These are phyloP conservation scores for Phytopythium cucurbitacearum DNA, from an alignment of 352 stramenopile genomes.

Conservation along the genomic window DNA sequence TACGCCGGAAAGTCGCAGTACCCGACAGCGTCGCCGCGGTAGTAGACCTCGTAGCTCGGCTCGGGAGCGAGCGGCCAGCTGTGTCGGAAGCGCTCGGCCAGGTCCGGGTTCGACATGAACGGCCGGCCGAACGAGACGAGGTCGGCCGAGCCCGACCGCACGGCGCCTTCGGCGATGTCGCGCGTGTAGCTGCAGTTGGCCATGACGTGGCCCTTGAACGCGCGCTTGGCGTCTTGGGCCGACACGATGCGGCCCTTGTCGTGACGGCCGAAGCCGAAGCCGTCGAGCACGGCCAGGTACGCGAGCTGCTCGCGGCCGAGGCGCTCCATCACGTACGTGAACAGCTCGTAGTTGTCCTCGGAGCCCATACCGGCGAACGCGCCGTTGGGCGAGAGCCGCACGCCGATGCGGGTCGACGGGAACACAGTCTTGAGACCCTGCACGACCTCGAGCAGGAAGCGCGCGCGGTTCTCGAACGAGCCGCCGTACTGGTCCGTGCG, in stretches of 20 bases:
- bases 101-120: constrained; percentile 42
- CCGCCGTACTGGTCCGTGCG: constrained; percentile 81
- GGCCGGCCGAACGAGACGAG: constrained; percentile 27
- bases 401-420: constrained; percentile 23
- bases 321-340: constrained; percentile 22
- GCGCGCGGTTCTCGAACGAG: constrained; percentile 73
- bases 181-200: constrained; percentile 32
- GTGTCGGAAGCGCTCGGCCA: constrained; percentile 24
- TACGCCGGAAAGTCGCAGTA: constrained; percentile 26
- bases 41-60: constrained; percentile 17
- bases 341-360: constrained; percentile 39
- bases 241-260: constrained; percentile 23
- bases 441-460: constrained; percentile 70
- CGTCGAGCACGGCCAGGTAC: constrained; percentile 35
- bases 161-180: constrained; percentile 20
- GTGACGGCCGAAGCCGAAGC: constrained; percentile 28
- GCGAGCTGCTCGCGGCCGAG: constrained; percentile 27
- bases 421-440: constrained; percentile 36
- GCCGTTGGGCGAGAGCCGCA: constrained; percentile 31
- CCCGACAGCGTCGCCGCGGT: constrained; percentile 12
- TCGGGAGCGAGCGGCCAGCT: constrained; percentile 10
- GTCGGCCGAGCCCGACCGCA: constrained; percentile 25
- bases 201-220: constrained; percentile 28
- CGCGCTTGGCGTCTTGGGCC: constrained; percentile 24
- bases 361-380: constrained; percentile 26